These are phyloP conservation scores for Aspergillus neotritici DNA, from an alignment of 2,329 filamentous ascomycete species.

Conservation along the genomic window DNA sequence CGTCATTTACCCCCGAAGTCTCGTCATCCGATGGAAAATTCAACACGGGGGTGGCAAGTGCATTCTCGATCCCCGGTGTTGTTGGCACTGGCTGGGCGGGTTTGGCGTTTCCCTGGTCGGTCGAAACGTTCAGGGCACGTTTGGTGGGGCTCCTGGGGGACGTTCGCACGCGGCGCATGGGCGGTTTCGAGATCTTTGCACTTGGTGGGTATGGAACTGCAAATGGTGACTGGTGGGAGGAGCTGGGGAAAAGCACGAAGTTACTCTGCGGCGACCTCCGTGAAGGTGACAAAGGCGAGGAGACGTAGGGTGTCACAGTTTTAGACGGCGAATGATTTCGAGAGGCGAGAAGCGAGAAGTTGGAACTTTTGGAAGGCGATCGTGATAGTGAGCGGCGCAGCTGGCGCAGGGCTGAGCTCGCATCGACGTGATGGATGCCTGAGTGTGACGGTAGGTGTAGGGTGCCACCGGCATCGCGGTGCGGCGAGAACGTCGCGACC, in stretches of 20 bases:
- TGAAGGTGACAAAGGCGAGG: constrained; percentile 55
- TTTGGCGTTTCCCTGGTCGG: constrained; percentile 65
- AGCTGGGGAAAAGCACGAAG: constrained; percentile 45
- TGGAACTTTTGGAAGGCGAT: constrained; percentile 76
- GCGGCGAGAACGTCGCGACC: constrained; percentile 46
- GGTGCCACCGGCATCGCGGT: constrained; percentile 61
- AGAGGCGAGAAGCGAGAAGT: constrained; percentile 59
- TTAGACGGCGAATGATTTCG: constrained; percentile 49
- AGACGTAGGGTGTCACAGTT: constrained; percentile 39
- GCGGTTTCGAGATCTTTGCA: constrained; percentile 52
- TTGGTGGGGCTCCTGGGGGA: constrained; percentile 78
- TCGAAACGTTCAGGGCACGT: constrained; percentile 64
- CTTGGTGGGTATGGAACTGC: constrained; percentile 62
- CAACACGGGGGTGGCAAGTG: constrained; percentile 27
- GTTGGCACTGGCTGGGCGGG: constrained; percentile 46
- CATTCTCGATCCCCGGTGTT: constrained; percentile 44
- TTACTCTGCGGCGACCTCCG: constrained; percentile 49
- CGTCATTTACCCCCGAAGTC: constrained; percentile 36
- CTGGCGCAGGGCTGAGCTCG: constrained; percentile 73
- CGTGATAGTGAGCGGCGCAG: constrained; percentile 82
- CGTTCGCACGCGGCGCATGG: constrained; percentile 50
- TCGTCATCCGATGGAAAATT: constrained; percentile 20
- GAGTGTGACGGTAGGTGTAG: constrained; percentile 84
- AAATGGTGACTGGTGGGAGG: constrained; percentile 48
- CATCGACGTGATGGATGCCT: constrained; percentile 73